Evolutionary conservation across 2,329 filamentous ascomycete species (phyloP), one percentile per base, ranked within the genome.

Genomic region (Nemania sp.): DNA sequence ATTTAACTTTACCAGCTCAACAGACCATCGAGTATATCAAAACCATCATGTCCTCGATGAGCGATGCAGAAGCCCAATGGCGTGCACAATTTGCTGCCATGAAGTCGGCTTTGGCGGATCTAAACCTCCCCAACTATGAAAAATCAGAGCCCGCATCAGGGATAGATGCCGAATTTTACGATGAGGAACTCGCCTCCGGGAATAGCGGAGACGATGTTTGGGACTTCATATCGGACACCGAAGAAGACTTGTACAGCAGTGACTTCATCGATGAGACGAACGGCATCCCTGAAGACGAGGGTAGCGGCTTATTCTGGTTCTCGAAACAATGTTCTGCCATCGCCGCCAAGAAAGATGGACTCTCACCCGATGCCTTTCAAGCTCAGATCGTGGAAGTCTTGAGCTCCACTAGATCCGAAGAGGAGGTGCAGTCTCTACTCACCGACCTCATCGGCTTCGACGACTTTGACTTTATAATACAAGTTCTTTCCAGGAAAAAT

Each of bases 391-490:
- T 89, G 45, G 91, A 92, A 5, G 85, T 95, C 2, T 80, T 99
- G 41, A 86, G 86, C 7, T 92, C 93, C 4, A 81, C 82, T n/a
- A 82, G 79, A 52, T 85, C 88, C 35, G 92, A 97, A 66, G 93
- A 97, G 66, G 93, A 97, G 79, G 83, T 98, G n/a, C 95, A 98
- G 79, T 94, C 94, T 77, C 89, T 91, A 47, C 85, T 99, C 41
- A 93, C 93, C 0, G 96, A 99, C 74, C 88, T 98, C 51, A 85
- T 99, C 68, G 96, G 97, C 0, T 98, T 95, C 75, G 94, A 96
- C 74, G 93, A 98, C 76, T 84, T 99, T 20, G 95, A 99, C 72
- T 90, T 99, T 74, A 91, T 98, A 61, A 94, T 94, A 70, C 93
- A 98, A 70, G 83, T 98, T n/a, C 91, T 98, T 60, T 87, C 89